phyloP scores from a whole-genome alignment of 1,284 basidiomycete species.

The Phellopilus nigrolimitatus region DNA sequence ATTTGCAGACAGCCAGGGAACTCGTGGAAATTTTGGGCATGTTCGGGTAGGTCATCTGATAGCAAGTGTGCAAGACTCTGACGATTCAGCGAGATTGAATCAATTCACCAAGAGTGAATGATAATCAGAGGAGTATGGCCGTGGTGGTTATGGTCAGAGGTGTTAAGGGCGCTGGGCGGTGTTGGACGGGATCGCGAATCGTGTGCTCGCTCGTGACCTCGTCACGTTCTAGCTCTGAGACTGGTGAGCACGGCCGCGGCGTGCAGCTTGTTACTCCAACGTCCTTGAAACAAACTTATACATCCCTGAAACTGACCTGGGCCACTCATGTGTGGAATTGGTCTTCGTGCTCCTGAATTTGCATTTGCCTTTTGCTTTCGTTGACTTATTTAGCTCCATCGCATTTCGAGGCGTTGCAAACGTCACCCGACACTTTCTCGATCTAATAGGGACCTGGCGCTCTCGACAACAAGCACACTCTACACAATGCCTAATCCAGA shows the following conservation, averaged over 20 bases:
- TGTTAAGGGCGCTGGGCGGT: neutral
- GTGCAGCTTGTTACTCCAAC: no score
- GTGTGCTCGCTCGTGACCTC: no score
- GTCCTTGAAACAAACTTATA: no score
- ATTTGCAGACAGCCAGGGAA: slow-evolving; percentile 20
- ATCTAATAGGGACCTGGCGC: neutral
- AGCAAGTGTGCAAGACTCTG: no score
- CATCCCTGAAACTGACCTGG: no score
- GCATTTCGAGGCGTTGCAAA: neutral
- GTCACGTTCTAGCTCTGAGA: no score
- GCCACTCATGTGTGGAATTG: no score
- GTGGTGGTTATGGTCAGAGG: neutral
- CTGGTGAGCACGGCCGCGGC: no score
- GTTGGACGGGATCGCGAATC: neutral
- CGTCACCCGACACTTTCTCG: neutral
- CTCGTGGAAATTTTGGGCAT: neutral
- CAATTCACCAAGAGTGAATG: neutral
- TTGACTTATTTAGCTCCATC: no score
- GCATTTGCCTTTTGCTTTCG: neutral
- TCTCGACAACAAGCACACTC: neutral
- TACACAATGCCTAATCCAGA: slow-evolving; percentile 16
- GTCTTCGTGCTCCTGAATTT: no score
- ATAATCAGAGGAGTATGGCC: neutral
- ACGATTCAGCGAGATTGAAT: neutral
- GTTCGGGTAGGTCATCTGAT: neutral